A percentile compares a stretch with the other conserved stretches of the same genome.
phyloP scores from a whole-genome alignment of 306 rosid species.

The Fragaria ananassa region DNA sequence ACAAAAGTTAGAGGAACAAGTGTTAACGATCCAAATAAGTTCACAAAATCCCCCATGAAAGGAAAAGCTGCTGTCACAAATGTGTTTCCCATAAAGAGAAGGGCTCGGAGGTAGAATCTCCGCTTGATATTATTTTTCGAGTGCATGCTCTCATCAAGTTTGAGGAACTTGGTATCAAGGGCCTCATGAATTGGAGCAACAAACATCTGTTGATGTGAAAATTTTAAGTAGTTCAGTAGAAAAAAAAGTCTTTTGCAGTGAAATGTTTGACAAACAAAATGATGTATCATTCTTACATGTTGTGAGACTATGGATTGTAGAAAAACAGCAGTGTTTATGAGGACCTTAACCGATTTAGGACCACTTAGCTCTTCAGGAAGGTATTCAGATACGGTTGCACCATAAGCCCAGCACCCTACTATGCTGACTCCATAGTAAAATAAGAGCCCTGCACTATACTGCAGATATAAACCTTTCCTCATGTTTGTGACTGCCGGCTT shows the following conservation, averaged over 20 bases:
- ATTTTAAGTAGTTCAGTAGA: background rate
- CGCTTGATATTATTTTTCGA: constrained; percentile 39
- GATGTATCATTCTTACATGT: constrained; percentile 31
- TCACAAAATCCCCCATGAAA: constrained; percentile 60
- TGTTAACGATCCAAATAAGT: constrained; percentile 47
- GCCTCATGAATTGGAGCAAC: constrained; percentile 51
- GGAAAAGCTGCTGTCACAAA: constrained; percentile 50
- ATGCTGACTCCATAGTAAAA: constrained; percentile 44
- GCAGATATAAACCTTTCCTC: constrained; percentile 47
- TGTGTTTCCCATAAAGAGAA: constrained; percentile 39
- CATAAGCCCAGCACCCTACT: constrained; percentile 63
- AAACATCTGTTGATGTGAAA: constrained; percentile 37
- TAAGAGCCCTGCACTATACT: constrained; percentile 39
- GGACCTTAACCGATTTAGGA: constrained; percentile 46
- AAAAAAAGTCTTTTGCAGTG: background rate
- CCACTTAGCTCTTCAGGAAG: constrained; percentile 47
- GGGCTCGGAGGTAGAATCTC: constrained; percentile 30
- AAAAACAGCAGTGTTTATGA: constrained; percentile 38
- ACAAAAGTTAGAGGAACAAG: constrained; percentile 54
- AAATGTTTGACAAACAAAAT: background rate
- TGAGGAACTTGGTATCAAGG: constrained; percentile 45
- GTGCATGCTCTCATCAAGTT: constrained; percentile 36
- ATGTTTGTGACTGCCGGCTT: constrained; percentile 49
- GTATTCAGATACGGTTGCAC: constrained; percentile 37
- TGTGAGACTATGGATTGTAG: constrained; percentile 53